These are phyloP conservation scores for Fusarium duplospermum DNA, from an alignment of 2,329 filamentous ascomycete species.

Conservation along the genomic window DNA sequence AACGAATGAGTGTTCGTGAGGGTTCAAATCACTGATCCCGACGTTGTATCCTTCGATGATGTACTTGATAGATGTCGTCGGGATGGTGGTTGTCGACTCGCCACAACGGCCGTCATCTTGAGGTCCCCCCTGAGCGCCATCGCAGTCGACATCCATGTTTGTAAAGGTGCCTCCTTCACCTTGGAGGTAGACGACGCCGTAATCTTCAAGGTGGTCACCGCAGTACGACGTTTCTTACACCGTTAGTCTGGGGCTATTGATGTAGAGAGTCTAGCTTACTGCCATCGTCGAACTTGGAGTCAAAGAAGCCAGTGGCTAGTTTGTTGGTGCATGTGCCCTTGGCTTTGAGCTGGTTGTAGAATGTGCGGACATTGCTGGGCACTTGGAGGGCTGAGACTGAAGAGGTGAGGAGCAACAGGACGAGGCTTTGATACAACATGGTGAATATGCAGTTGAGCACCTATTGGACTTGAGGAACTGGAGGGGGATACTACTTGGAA, in stretches of 20 bases:
- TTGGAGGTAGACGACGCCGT: conserved; percentile 52
- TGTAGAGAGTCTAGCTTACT: not conserved
- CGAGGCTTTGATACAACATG: conserved; percentile 5
- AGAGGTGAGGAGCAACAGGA: conserved; percentile 8
- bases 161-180: conserved; percentile 55
- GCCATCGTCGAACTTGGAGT: conserved; percentile 21
- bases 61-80: conserved; percentile 57
- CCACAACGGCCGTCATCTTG: conserved; percentile 51
- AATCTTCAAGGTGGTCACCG: conserved; percentile 1
- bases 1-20: conserved; percentile 64
- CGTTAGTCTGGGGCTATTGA: not conserved
- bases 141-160: conserved; percentile 71
- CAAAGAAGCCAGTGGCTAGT: conserved; percentile 20
- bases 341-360: conserved; percentile 24
- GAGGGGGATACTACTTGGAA: not conserved
- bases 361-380: conserved; percentile 10
- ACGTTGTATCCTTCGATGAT: conserved; percentile 49
- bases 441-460: not conserved
- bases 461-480: too few species aligned
- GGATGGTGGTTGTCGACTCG: conserved; percentile 8
- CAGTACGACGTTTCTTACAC: not conserved
- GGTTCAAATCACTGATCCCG: conserved; percentile 59
- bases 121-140: conserved; percentile 57
- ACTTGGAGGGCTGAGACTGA: conserved; percentile 10
- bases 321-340: conserved; percentile 18